Percentiles rank a stretch among this genome's conserved stretches.
Evolutionary conservation across 495 filamentous ascomycete species (phyloP).

Genomic region (Cetradonia linearis): DNA sequence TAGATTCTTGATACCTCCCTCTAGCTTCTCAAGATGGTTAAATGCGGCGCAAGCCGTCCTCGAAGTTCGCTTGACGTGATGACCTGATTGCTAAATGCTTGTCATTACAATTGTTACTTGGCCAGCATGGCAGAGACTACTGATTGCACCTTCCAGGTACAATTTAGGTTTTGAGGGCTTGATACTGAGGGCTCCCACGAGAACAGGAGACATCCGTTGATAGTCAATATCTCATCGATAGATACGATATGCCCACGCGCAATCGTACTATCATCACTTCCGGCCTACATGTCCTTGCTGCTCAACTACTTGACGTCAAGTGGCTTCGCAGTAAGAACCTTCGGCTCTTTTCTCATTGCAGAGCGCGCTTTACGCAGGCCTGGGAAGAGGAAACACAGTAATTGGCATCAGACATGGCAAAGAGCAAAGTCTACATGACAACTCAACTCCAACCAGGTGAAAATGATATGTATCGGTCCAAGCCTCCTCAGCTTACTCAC

Average conservation of each 20-base stretch:
- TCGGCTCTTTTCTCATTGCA: constrained; percentile 19
- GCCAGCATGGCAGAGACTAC: constrained; percentile 2
- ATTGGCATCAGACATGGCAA: no score
- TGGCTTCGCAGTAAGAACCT: background rate
- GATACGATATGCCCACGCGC: background rate
- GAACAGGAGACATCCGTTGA: background rate
- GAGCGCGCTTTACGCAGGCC: constrained; percentile 8
- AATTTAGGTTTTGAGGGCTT: background rate
- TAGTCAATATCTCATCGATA: background rate
- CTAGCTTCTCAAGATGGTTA: background rate
- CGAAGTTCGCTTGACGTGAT: background rate
- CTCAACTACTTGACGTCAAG: background rate
- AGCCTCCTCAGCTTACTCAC: background rate
- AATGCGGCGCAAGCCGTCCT: no score
- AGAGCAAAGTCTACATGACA: no score
- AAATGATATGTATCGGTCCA: background rate
- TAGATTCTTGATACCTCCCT: background rate
- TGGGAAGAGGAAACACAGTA: constrained; percentile 14
- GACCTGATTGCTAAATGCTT: background rate
- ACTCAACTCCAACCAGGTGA: background rate
- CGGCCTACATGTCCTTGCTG: background rate
- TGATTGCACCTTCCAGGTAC: constrained; percentile 5
- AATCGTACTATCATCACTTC: background rate
- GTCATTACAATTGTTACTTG: background rate
- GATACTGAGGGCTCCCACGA: constrained; percentile 10